phyloP scores from a whole-genome alignment of 306 rosid genomes.

The Dryas alaskensis region DNA sequence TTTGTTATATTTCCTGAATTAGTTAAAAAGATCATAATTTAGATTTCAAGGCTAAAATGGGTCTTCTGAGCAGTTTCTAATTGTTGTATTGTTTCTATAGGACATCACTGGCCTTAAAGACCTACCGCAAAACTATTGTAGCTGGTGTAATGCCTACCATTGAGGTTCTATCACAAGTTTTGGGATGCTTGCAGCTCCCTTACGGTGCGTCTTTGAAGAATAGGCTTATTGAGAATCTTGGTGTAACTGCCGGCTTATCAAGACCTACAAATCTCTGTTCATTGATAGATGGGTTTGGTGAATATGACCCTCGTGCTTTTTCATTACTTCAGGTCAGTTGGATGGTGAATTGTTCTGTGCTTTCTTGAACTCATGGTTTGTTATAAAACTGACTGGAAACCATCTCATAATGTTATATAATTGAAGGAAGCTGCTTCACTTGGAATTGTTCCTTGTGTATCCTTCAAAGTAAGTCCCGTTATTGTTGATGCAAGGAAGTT shows the following conservation, averaged over 20 bases:
- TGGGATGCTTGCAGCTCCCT: slow-evolving; percentile 93
- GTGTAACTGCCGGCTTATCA: slow-evolving; percentile 51
- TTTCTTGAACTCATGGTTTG: slow-evolving; percentile 7
- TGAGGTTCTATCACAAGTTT: slow-evolving; percentile 69
- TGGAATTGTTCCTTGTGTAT: slow-evolving; percentile 74
- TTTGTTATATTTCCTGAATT: slow-evolving; percentile 1
- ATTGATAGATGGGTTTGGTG: slow-evolving; percentile 86
- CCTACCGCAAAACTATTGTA: slow-evolving; percentile 68
- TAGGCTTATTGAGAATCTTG: slow-evolving; percentile 69
- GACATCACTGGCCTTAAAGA: slow-evolving; percentile 80
- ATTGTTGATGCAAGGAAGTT: slow-evolving; percentile 68
- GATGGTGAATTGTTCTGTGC: slow-evolving; percentile 21
- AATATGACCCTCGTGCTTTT: slow-evolving; percentile 87
- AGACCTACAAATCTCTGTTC: slow-evolving; percentile 63
- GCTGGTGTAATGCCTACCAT: slow-evolving; percentile 66
- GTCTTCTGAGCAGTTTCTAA: slow-evolving; percentile 23
- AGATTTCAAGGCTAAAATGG: slow-evolving; percentile 30
- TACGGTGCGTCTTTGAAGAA: slow-evolving; percentile 49
- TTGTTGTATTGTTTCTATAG: slow-evolving; percentile 40
- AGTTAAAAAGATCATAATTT: background rate
- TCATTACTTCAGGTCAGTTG: slow-evolving; percentile 83
- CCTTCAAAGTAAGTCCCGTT: slow-evolving; percentile 69
- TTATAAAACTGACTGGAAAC: slow-evolving; percentile 22
- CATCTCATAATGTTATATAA: slow-evolving; percentile 27
- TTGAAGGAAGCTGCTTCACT: slow-evolving; percentile 89